phyloP scores from a whole-genome alignment of 306 rosid species.

The Hippophae gyantsensis region DNA sequence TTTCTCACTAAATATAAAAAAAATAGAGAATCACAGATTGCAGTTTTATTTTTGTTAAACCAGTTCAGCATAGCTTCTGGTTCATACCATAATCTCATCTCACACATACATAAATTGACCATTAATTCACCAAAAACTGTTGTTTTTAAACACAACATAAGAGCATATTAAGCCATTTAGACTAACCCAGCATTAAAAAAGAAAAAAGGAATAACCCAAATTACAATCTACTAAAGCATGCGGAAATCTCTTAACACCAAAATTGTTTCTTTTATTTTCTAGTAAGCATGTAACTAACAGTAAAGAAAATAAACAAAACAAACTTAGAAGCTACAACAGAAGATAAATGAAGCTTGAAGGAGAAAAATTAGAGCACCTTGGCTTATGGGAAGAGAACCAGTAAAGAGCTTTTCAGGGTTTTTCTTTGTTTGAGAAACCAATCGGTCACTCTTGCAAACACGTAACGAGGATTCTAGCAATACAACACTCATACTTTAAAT shows the following conservation, averaged over 20 bases:
- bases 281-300: no score
- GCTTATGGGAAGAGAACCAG: slow-evolving; percentile 37
- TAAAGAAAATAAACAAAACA: not conserved
- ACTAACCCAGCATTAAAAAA: not conserved
- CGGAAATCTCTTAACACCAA: not conserved
- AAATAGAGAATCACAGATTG: not conserved
- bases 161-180: not conserved
- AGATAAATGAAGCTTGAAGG: no score
- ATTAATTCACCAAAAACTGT: not conserved
- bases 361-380: slow-evolving; percentile 27
- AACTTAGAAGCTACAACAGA: not conserved
- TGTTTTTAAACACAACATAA: not conserved
- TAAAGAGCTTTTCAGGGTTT: slow-evolving; percentile 27
- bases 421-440: slow-evolving; percentile 17
- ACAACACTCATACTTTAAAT: not conserved
- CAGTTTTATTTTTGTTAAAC: no score
- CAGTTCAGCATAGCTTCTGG: no score
- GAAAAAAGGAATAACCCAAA: no score
- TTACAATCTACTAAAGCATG: not conserved
- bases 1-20: not conserved
- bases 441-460: slow-evolving; percentile 28
- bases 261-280: not conserved
- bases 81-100: not conserved
- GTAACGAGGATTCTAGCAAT: slow-evolving; percentile 44
- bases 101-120: not conserved